Evolutionary conservation across 2,329 filamentous ascomycete species (phyloP).

Genomic region (Chalaropsis ovoidea): DNA sequence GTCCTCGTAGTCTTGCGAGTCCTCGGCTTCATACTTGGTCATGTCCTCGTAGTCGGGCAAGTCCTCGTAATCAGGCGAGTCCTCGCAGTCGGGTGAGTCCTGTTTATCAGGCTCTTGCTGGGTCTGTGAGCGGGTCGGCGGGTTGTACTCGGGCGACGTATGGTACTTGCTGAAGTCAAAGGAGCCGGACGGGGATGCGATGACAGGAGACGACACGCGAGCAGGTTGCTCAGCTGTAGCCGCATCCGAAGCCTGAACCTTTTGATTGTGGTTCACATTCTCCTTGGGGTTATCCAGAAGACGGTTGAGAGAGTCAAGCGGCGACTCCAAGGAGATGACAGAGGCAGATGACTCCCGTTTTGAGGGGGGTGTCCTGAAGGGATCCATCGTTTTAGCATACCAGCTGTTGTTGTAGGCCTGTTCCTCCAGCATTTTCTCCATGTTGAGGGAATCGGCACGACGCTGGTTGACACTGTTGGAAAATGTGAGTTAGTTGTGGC

Average conservation of each 20-base stretch:
- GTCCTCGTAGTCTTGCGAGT: neutral
- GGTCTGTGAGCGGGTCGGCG: neutral
- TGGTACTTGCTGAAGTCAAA: neutral
- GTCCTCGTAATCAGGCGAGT: neutral
- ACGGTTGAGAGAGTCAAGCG: neutral
- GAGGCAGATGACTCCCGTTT: neutral
- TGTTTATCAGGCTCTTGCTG: neutral
- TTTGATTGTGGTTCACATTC: neutral
- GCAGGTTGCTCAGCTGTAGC: neutral
- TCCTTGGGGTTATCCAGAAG: neutral
- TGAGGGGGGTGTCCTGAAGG: neutral
- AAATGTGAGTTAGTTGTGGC: constrained; percentile 23
- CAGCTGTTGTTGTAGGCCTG: too few species aligned
- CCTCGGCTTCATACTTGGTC: neutral
- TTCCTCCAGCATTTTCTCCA: neutral
- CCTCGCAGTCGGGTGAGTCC: too few species aligned
- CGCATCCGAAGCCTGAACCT: neutral
- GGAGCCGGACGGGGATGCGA: neutral
- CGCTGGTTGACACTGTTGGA: constrained; percentile 1
- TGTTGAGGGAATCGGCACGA: neutral
- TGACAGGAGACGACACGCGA: neutral
- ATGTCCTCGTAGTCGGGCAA: constrained; percentile 8
- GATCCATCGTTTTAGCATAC: neutral
- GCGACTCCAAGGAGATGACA: neutral
- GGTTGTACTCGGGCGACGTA: neutral